A percentile compares a stretch with the other conserved stretches of the same genome.
phyloP scores from a whole-genome alignment of 2,329 filamentous ascomycete genomes.

The Ophiostoma triangulosporum region DNA sequence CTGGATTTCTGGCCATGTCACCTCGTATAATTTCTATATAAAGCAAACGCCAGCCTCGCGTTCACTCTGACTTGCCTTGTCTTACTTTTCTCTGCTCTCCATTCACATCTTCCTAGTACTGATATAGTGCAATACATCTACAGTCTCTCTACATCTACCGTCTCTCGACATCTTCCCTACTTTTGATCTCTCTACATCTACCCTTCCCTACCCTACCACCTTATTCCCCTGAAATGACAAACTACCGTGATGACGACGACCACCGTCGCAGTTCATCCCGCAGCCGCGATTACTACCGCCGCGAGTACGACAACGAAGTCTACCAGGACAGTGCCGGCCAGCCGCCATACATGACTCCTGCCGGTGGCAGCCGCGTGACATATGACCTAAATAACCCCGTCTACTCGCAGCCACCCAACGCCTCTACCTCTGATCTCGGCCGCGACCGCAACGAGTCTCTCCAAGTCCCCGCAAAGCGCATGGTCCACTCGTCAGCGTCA shows the following conservation, averaged over 20 bases:
- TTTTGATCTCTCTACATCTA: too few relatives aligned
- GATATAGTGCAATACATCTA: background rate
- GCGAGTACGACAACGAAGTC: background rate
- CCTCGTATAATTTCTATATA: background rate
- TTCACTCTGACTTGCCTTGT: background rate
- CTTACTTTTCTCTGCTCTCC: background rate
- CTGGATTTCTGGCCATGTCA: background rate
- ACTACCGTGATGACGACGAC: slow-evolving; percentile 24
- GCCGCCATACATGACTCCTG: slow-evolving; percentile 8
- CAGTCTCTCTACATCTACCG: background rate
- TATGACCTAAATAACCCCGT: background rate
- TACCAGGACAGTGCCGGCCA: background rate
- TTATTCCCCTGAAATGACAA: too few relatives aligned
- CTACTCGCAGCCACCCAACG: slow-evolving; percentile 10
- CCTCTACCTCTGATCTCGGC: slow-evolving; percentile 3
- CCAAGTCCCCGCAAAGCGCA: slow-evolving; percentile 18
- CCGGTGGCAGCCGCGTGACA: background rate
- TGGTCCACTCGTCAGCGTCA: slow-evolving; percentile 17
- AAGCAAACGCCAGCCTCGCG: background rate
- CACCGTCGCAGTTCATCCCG: slow-evolving; percentile 16
- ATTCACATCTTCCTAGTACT: background rate
- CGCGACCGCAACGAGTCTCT: slow-evolving; percentile 12
- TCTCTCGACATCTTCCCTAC: background rate
- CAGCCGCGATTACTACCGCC: slow-evolving; percentile 1
- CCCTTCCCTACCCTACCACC: too few relatives aligned